phyloP scores from a whole-genome alignment of 225 moss, liverwort and hornwort genomes.

The Sphagnum contortum region DNA sequence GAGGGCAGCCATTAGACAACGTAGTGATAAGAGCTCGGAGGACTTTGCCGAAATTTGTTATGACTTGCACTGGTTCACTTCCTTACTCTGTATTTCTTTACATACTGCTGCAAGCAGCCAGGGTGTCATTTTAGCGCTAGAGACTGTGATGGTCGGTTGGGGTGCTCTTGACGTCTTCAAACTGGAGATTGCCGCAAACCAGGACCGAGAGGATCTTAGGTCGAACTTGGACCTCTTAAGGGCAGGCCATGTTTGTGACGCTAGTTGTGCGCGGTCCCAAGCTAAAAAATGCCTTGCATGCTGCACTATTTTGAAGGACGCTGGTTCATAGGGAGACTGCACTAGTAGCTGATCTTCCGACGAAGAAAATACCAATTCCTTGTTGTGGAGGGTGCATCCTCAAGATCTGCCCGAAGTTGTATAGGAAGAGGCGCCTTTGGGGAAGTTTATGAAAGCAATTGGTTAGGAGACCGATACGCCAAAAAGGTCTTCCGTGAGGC shows the following conservation, averaged over 20 bases:
- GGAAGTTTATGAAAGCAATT: constrained; percentile 6
- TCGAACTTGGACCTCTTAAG: background rate
- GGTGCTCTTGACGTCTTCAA: too few relatives aligned
- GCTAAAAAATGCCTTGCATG: constrained; percentile 8
- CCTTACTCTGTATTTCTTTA: too few relatives aligned
- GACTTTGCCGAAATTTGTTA: too few relatives aligned
- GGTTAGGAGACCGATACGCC: constrained; percentile 7
- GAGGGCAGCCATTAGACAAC: too few relatives aligned
- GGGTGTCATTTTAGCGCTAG: too few relatives aligned
- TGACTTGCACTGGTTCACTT: too few relatives aligned
- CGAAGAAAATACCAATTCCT: constrained; percentile 4
- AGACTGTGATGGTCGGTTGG: too few relatives aligned
- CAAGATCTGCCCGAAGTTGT: background rate
- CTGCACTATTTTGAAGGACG: constrained; percentile 4
- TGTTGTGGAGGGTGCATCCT: constrained; percentile 5
- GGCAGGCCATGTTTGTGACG: constrained; percentile 8
- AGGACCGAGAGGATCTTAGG: constrained; percentile 5
- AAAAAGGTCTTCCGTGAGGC: constrained; percentile 1
- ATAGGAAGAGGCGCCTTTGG: constrained; percentile 5
- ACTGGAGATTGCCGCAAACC: constrained; percentile 3
- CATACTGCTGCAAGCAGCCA: too few relatives aligned
- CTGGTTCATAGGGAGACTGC: constrained; percentile 1
- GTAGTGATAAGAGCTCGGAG: too few relatives aligned
- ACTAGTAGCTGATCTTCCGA: background rate
- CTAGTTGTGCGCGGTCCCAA: background rate